phyloP scores from a whole-genome alignment of 768 basidiomycete species.

The Multifurca ochricompacta region DNA sequence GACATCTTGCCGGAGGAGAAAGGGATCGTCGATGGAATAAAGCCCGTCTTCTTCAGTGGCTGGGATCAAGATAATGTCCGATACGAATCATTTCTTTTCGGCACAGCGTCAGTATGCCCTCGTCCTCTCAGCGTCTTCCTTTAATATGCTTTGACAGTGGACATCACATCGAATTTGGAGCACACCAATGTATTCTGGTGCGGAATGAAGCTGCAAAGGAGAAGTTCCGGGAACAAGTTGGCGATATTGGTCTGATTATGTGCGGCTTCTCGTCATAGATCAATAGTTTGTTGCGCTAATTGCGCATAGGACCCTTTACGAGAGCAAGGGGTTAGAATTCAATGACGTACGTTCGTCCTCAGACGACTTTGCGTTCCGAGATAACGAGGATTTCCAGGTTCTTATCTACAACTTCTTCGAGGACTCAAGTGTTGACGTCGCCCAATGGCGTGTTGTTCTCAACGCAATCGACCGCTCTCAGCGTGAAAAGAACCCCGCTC shows the following conservation, averaged over 20 bases:
- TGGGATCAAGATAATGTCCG: constrained; percentile 25
- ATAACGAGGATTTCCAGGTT: constrained; percentile 37
- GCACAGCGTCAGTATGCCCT: constrained; percentile 23
- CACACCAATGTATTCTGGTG: constrained; percentile 31
- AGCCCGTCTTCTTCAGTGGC: constrained; percentile 27
- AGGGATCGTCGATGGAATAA: constrained; percentile 27
- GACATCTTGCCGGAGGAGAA: constrained; percentile 27
- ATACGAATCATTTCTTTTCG: constrained; percentile 31
- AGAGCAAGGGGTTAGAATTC: constrained; percentile 61
- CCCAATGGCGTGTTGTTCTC: constrained; percentile 53
- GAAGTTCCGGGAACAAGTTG: constrained; percentile 23
- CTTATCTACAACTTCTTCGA: constrained; percentile 62
- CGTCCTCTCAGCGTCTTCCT: not conserved
- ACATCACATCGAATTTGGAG: constrained; percentile 25
- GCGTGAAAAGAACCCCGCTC: constrained; percentile 27
- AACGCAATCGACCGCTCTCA: constrained; percentile 29
- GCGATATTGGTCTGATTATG: constrained; percentile 25
- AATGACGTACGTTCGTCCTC: constrained; percentile 37
- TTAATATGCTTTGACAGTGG: constrained; percentile 4
- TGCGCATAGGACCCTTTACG: constrained; percentile 38
- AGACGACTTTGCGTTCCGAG: no score
- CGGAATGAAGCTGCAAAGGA: constrained; percentile 27
- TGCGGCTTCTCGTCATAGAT: not conserved
- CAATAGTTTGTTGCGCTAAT: not conserved
- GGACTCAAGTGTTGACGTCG: constrained; percentile 41